Base-by-base conservation (phyloP, 2,329 filamentous ascomycete genomes). In the Gnomoniopsis sp. region DNA sequence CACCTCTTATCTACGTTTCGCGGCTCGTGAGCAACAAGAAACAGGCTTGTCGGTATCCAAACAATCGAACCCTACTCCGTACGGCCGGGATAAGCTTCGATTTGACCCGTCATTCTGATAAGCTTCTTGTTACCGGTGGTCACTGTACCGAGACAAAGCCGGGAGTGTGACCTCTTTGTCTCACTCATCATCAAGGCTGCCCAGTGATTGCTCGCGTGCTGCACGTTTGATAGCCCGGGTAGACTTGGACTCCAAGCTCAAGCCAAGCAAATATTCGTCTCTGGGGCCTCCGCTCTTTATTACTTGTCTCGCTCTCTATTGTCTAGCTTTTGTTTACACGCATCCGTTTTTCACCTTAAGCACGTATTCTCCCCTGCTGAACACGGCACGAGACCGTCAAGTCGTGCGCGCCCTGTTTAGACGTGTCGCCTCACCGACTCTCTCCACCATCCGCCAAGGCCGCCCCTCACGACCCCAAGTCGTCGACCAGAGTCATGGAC, bases 131-230 rank as follows among this genome's bases (percentile, higher is more conserved):
- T 34, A 12, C 36, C 34, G 48, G 44, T 41, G 47, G 33, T 38
- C 38, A 36, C 47, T 50, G 30, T 47, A 23, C 21, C 21, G 44
- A 23, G 17, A 38, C 59, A 48, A 57, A 11, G 33, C 14, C 49
- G 33, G 49, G 26, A 21, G 50, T 33, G 59, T 61, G 59, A 61
- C 59, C 55, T 44, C 14, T 22, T 14, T 60, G 49, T 60, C 58
- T 60, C 50, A 57, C 51, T 46, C 55, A 19, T 44, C 41, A 19
- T 19, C 26, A 30, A 30, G 26, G 19, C 41, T 44, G 3, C n/a
- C 34, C 19, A 33, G 55, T 12, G 54, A 21, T 12, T 61, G 59
- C 49, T 61, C 59, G 59, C 51, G 55, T 61, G 59, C 59, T 51
- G 58, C 58, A 49, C 58, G 44, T 51, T 52, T 55, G 55, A 61